phyloP scores from a whole-genome alignment of 179 eudicot species.

The Vitellaria paradoxa region DNA sequence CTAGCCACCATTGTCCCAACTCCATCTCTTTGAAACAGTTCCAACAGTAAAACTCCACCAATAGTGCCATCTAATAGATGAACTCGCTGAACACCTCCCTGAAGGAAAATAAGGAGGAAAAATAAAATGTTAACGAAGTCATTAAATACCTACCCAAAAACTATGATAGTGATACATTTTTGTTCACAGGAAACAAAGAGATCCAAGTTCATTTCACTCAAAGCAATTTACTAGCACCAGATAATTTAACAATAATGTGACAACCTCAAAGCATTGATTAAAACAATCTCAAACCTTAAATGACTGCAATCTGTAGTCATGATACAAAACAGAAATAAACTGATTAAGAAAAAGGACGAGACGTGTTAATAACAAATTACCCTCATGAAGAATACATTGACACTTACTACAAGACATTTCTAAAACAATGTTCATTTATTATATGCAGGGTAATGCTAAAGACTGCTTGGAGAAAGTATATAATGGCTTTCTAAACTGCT shows the following conservation, averaged over 20 bases:
- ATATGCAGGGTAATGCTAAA: neutral
- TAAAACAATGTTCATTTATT: neutral
- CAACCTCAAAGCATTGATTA: neutral
- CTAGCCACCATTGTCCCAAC: slow-evolving; percentile 99
- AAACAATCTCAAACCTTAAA: neutral
- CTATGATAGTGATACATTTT: neutral
- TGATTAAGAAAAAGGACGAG: neutral
- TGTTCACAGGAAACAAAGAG: neutral
- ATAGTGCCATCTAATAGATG: slow-evolving; percentile 88
- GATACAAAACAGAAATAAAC: neutral
- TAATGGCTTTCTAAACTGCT: neutral
- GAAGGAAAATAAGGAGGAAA: slow-evolving; percentile 17
- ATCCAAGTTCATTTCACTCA: neutral
- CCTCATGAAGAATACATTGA: neutral
- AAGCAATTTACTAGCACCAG: neutral
- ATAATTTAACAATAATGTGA: neutral
- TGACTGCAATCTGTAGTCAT: neutral
- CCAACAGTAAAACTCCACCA: slow-evolving; percentile 77
- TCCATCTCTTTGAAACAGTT: slow-evolving; percentile 93
- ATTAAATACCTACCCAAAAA: neutral
- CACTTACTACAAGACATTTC: neutral
- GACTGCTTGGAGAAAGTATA: neutral
- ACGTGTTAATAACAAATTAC: neutral
- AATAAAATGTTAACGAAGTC: neutral
- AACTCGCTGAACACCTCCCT: slow-evolving; percentile 99